Conservation (phyloP, 2,329 filamentous ascomycete species). For the Kalmusia sp. region DNA sequence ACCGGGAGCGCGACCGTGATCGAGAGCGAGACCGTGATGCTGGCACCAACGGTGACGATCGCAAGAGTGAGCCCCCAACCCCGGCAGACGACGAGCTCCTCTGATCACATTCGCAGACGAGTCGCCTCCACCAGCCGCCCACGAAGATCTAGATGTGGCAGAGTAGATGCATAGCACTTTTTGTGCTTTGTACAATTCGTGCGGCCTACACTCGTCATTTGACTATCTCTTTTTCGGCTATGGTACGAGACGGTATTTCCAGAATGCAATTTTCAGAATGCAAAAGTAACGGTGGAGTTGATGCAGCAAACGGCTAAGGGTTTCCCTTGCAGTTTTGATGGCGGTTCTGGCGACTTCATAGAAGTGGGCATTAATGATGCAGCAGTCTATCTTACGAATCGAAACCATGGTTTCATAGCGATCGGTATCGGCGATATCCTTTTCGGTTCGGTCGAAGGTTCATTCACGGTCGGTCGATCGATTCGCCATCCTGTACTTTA, state of each 20-base stretch:
- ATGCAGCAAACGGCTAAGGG: slow-evolving; percentile 31
- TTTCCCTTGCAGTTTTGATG: slow-evolving; percentile 31
- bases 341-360: slow-evolving; percentile 31
- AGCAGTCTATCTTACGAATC: slow-evolving; percentile 43
- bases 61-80: slow-evolving; percentile 71
- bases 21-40: slow-evolving; percentile 66
- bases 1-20: slow-evolving; percentile 57
- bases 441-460: slow-evolving; percentile 40
- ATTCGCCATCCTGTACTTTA: slow-evolving; percentile 46
- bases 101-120: slow-evolving; percentile 62
- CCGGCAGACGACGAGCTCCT: slow-evolving; percentile 25
- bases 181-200: slow-evolving; percentile 20
- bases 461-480: slow-evolving; percentile 36
- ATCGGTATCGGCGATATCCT: slow-evolving; percentile 44
- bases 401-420: slow-evolving; percentile 36
- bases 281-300: slow-evolving; percentile 28
- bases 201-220: slow-evolving; percentile 17
- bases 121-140: slow-evolving; percentile 75
- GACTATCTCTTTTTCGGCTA: slow-evolving; percentile 24
- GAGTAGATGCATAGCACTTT: slow-evolving; percentile 60
- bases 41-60: slow-evolving; percentile 83
- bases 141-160: slow-evolving; percentile 95
- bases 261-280: slow-evolving; percentile 25
- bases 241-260: slow-evolving; percentile 25
- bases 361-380: slow-evolving; percentile 44